These are phyloP conservation scores for Phyllachora maydis DNA, from an alignment of 2,329 filamentous ascomycete species.

Conservation along the genomic window DNA sequence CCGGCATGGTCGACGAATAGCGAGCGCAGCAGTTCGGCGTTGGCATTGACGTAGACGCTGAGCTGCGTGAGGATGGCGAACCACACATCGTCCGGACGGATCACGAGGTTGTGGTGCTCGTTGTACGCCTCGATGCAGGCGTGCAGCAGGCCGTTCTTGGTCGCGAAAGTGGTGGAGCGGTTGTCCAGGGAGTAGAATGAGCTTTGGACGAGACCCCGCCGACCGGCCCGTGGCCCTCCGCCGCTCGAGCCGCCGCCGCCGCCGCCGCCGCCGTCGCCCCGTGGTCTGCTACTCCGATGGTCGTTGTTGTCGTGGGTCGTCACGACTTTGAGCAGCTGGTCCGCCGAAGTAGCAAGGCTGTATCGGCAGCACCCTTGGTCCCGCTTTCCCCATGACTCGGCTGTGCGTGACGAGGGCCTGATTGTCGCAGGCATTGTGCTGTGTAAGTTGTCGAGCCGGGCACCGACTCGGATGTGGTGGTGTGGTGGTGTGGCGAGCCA, in stretches of 20 bases:
- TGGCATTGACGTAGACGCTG: constrained; percentile 20
- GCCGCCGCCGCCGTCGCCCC: neutral
- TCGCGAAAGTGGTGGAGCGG: constrained; percentile 3
- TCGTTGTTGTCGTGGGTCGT: constrained; percentile 4
- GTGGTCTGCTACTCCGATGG: neutral
- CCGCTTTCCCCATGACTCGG: constrained; percentile 3
- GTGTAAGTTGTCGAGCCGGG: no score
- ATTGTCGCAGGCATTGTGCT: constrained; percentile 5
- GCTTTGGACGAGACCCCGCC: constrained; percentile 4
- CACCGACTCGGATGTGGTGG: no score
- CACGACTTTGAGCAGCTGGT: constrained; percentile 4
- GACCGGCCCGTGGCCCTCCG: neutral
- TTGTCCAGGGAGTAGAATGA: constrained; percentile 9
- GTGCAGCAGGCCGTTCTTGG: constrained; percentile 17
- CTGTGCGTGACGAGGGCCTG: constrained; percentile 3
- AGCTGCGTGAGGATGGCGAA: constrained; percentile 26
- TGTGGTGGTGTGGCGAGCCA: no score
- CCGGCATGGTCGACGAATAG: constrained; percentile 19
- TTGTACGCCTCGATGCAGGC: constrained; percentile 18
- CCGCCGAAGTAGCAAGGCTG: constrained; percentile 4
- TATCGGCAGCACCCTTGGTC: constrained; percentile 2
- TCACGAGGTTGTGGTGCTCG: constrained; percentile 19
- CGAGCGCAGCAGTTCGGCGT: constrained; percentile 20
- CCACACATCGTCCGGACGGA: constrained; percentile 32
- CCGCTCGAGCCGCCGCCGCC: neutral